Evolutionary conservation across 1,284 basidiomycete genomes (phyloP).

Genomic region (Pseudozyma hubeiensis): DNA sequence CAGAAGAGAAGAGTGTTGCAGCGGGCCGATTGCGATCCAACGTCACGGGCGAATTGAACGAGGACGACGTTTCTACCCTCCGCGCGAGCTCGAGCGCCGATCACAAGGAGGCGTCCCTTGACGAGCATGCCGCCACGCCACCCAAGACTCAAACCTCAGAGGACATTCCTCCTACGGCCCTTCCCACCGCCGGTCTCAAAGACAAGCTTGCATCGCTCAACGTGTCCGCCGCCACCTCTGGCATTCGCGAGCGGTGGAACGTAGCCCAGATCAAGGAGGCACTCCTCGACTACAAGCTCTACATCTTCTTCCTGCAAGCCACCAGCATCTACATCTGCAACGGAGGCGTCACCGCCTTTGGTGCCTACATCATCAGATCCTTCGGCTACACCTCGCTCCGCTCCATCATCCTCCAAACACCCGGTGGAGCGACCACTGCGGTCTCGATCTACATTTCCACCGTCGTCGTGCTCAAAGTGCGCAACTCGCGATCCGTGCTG

Average conservation of each 20-base stretch:
- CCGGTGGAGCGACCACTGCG: constrained; percentile 70
- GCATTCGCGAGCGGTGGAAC: constrained; percentile 62
- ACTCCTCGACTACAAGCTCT: constrained; percentile 70
- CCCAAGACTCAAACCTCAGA: background rate
- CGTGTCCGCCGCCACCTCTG: constrained; percentile 37
- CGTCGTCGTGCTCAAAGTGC: constrained; percentile 68
- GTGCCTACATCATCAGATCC: constrained; percentile 70
- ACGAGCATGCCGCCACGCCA: constrained; percentile 3
- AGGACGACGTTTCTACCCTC: constrained; percentile 44
- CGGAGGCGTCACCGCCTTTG: constrained; percentile 71
- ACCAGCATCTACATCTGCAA: constrained; percentile 70
- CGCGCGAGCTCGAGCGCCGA: constrained; percentile 19
- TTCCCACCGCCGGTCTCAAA: constrained; percentile 33
- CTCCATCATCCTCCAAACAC: constrained; percentile 70
- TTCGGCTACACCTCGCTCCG: constrained; percentile 71
- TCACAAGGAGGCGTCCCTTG: constrained; percentile 14
- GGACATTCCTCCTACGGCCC: constrained; percentile 5
- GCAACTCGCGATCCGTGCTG: constrained; percentile 69
- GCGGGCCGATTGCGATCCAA: constrained; percentile 67
- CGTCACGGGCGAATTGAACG: constrained; percentile 68
- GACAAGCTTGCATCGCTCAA: constrained; percentile 40
- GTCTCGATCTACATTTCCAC: constrained; percentile 71
- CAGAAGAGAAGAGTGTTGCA: constrained; percentile 60
- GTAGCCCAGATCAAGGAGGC: constrained; percentile 70
- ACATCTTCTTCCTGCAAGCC: constrained; percentile 70